phyloP scores from a whole-genome alignment of 1,139 yeast species.

The Diutina scorzettiae region DNA sequence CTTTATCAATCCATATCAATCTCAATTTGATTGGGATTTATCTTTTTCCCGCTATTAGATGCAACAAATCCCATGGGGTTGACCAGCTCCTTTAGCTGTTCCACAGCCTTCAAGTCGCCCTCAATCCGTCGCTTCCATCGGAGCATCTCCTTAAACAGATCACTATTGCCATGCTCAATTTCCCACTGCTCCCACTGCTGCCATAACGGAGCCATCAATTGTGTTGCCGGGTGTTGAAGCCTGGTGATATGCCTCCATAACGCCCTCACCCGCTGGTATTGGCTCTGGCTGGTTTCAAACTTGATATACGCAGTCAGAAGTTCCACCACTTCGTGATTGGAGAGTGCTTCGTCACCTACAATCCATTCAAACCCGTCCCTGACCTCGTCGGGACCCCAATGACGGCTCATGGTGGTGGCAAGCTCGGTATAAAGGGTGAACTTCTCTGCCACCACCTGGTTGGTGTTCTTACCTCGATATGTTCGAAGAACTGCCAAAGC shows the following conservation, averaged over 20 bases:
- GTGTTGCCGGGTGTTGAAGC: slow-evolving; percentile 14
- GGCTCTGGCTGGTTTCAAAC: slow-evolving; percentile 37
- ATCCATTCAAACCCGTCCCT: slow-evolving; percentile 14
- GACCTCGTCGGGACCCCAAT: slow-evolving; percentile 11
- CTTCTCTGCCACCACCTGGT: slow-evolving; percentile 12
- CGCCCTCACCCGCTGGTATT: slow-evolving; percentile 48
- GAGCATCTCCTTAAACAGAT: slow-evolving; percentile 65
- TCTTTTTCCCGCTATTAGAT: slow-evolving; percentile 13
- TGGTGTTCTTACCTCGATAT: background rate
- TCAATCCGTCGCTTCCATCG: slow-evolving; percentile 36
- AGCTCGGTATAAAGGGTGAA: slow-evolving; percentile 14
- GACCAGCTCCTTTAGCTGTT: slow-evolving; percentile 15
- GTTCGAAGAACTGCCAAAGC: background rate
- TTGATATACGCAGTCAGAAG: slow-evolving; percentile 28
- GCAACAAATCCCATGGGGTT: slow-evolving; percentile 50
- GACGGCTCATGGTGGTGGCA: slow-evolving; percentile 8
- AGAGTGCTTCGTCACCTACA: slow-evolving; percentile 15
- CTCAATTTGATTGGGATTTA: slow-evolving; percentile 52
- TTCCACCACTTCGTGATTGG: slow-evolving; percentile 18
- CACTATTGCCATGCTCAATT: slow-evolving; percentile 55
- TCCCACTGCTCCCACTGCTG: slow-evolving; percentile 66
- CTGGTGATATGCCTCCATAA: slow-evolving; percentile 32
- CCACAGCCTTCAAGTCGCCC: slow-evolving; percentile 23
- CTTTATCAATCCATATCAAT: slow-evolving; percentile 38
- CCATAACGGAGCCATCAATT: slow-evolving; percentile 33